A percentile compares a stretch with the other conserved stretches of the same genome.
These are phyloP conservation scores for Gonium pectorale DNA, from an alignment of 139 green algal species.

Conservation along the genomic window DNA sequence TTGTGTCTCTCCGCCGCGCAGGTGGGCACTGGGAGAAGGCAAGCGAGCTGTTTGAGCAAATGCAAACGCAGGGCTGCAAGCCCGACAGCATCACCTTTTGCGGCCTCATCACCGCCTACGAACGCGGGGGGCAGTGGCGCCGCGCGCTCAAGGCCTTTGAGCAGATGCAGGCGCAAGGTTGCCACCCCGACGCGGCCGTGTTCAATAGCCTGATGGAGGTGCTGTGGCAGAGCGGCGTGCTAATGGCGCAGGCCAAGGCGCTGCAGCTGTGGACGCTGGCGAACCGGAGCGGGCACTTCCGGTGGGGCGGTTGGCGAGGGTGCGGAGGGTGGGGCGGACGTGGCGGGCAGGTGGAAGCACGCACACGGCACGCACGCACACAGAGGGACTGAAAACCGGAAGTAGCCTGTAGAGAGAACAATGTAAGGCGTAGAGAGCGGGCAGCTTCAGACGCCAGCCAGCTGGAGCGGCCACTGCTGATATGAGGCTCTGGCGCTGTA, in stretches of 20 bases:
- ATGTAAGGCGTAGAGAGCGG: too few relatives aligned
- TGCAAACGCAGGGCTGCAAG: conserved; percentile 75
- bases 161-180: conserved; percentile 73
- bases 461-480: too few relatives aligned
- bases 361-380: too few relatives aligned
- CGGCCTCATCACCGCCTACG: conserved; percentile 77
- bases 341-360: not conserved
- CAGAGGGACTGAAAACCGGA: too few relatives aligned
- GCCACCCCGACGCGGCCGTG: conserved; percentile 69
- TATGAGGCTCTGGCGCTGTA: too few relatives aligned
- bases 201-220: conserved; percentile 75
- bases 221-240: conserved; percentile 68
- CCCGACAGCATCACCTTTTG: conserved; percentile 85
- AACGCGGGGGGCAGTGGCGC: conserved; percentile 72
- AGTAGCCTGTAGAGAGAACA: too few relatives aligned
- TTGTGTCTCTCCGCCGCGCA: too few relatives aligned
- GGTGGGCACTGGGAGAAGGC: conserved; percentile 86
- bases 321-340: not conserved
- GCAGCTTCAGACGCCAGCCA: too few relatives aligned
- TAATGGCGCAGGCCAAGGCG: conserved; percentile 64
- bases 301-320: conserved; percentile 18
- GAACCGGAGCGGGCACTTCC: conserved; percentile 72
- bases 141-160: conserved; percentile 75
- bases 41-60: conserved; percentile 81
- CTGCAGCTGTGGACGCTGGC: conserved; percentile 70